Evolutionary conservation across 2,329 filamentous ascomycete genomes (phyloP), one percentile per base, ranked within the genome.

Genomic region (Pseudocercospora pini-densiflorae): DNA sequence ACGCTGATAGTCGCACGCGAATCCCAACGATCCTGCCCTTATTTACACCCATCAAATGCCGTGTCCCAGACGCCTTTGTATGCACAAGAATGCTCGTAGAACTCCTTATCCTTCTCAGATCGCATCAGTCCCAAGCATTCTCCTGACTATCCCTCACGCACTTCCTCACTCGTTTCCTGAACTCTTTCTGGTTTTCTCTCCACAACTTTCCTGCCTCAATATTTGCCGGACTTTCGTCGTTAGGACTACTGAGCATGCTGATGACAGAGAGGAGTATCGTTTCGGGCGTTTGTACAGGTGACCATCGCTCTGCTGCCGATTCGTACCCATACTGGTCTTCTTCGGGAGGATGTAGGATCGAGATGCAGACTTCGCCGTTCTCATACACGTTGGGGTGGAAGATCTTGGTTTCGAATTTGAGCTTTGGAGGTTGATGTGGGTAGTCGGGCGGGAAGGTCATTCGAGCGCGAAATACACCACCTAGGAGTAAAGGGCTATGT

Each of bases 301-400:
- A 92, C 95, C 95, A 99, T 67, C 95, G 89, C 85, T 99, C 95
- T 31, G 88, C 86, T 16, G 93, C 94, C 27, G 87, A 87, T 80
- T 99, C 95, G 82, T 99, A 99, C 61, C 94, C 94, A 80, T 92
- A 95, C 77, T 92, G 89, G 77, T 99, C 95, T 76, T 97, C 94
- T 81, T 92, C 94, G 4, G 95, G 94, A 12, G 94, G 92, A 79
- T 99, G 95, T 49, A 99, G 86, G 81, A 99, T 99, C 51, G 92
- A 96, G 79, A 99, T 98, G 85, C 95, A 99, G 65, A 99, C 92
- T 71, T 90, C 88, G 75, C 95, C 95, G 76, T 88, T 89, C 7
- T 88, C 83, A 82, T 97, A 98, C 77, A 99, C 88, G 49, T 98
- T 98, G 0, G 94, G 94, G 80, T 98, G 94, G 85, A 95, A 98